phyloP scores from a whole-genome alignment of 495 filamentous ascomycete genomes.

The Pseudevernia furfuracea region DNA sequence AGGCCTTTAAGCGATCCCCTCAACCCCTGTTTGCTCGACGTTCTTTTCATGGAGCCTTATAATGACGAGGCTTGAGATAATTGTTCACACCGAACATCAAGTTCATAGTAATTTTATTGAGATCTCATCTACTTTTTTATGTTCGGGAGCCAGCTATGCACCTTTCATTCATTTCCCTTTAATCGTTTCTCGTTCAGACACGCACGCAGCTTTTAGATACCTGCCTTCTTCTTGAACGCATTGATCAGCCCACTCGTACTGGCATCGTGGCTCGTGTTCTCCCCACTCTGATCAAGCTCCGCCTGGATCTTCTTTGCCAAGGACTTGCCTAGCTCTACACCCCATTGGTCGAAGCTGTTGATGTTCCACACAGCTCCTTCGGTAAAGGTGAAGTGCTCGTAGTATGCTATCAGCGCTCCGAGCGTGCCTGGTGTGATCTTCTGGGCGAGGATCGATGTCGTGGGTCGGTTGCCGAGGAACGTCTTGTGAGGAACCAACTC shows the following conservation, averaged over 20 bases:
- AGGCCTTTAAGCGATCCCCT: too few relatives aligned
- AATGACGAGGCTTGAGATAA: too few relatives aligned
- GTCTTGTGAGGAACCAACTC: slow-evolving; percentile 94
- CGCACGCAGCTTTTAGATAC: slow-evolving; percentile 23
- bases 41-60: not conserved
- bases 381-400: slow-evolving; percentile 96
- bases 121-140: slow-evolving; percentile 6
- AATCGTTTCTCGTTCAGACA: not conserved
- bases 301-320: slow-evolving; percentile 84
- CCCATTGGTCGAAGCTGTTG: slow-evolving; percentile 99
- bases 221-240: slow-evolving; percentile 69
- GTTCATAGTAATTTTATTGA: not conserved
- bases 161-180: not conserved
- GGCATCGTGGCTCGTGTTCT: slow-evolving; percentile 64
- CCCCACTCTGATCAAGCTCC: slow-evolving; percentile 68
- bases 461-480: slow-evolving; percentile 95
- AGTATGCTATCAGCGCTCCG: slow-evolving; percentile 94
- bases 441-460: slow-evolving; percentile 86
- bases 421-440: slow-evolving; percentile 92
- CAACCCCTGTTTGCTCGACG: too few relatives aligned
- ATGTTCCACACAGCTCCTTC: slow-evolving; percentile 98
- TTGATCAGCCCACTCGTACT: slow-evolving; percentile 83
- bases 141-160: not conserved
- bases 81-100: not conserved
- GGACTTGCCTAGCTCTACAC: slow-evolving; percentile 94